These are phyloP conservation scores for Cicer judaicum DNA, from an alignment of 306 rosid species.

Conservation along the genomic window DNA sequence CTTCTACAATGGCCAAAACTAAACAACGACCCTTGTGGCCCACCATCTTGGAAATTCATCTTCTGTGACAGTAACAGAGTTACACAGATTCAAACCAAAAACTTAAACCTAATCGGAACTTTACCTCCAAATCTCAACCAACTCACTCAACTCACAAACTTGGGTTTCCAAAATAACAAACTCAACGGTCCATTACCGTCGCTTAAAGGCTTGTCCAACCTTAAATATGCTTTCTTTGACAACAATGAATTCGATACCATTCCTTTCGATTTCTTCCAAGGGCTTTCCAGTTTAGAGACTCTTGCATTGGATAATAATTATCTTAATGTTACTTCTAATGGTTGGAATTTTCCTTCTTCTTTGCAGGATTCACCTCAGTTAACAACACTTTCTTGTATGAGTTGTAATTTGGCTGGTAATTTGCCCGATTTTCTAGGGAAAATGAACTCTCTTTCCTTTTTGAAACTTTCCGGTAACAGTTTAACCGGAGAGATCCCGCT, in stretches of 20 bases:
- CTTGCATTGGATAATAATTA: slow-evolving; percentile 72
- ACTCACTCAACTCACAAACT: slow-evolving; percentile 64
- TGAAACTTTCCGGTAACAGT: slow-evolving; percentile 67
- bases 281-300: slow-evolving; percentile 62
- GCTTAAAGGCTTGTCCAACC: slow-evolving; percentile 58
- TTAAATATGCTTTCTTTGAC: slow-evolving; percentile 60
- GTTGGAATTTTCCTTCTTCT: slow-evolving; percentile 71
- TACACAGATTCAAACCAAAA: slow-evolving; percentile 80
- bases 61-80: slow-evolving; percentile 63
- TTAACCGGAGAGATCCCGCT: slow-evolving; percentile 64
- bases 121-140: slow-evolving; percentile 70
- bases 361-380: slow-evolving; percentile 60
- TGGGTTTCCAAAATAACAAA: slow-evolving; percentile 78
- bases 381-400: slow-evolving; percentile 65
- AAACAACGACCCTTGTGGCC: slow-evolving; percentile 76
- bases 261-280: slow-evolving; percentile 77
- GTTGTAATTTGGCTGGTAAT: slow-evolving; percentile 75
- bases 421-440: slow-evolving; percentile 76
- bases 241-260: slow-evolving; percentile 75
- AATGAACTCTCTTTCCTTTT: slow-evolving; percentile 62
- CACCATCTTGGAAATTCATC: slow-evolving; percentile 61
- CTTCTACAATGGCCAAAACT: slow-evolving; percentile 77
- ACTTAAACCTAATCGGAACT: slow-evolving; percentile 67
- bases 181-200: slow-evolving; percentile 75
- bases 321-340: slow-evolving; percentile 66